Conservation (phyloP, 495 filamentous ascomycete genomes). For the Hyaloscypha variabilis region DNA sequence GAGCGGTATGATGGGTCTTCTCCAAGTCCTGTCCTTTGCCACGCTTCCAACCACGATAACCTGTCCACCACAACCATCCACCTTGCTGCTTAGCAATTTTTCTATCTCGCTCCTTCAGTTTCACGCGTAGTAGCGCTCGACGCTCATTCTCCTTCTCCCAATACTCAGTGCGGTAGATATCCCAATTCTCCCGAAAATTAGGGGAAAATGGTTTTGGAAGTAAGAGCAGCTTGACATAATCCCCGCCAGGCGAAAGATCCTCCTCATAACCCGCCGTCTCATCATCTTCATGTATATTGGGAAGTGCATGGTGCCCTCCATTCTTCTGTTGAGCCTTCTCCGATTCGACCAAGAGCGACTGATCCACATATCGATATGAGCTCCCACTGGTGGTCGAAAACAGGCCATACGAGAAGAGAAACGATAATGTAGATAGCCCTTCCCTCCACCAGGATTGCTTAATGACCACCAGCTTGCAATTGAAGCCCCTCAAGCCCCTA, state of each 20-base stretch:
- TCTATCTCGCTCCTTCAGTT: constrained; percentile 64
- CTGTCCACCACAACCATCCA: constrained; percentile 82
- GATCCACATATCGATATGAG: constrained; percentile 70
- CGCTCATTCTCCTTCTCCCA: constrained; percentile 97
- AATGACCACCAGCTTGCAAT: constrained; percentile 91
- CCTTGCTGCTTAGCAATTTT: constrained; percentile 66
- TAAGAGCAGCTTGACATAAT: constrained; percentile 87
- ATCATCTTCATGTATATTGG: constrained; percentile 33
- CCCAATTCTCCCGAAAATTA: constrained; percentile 97
- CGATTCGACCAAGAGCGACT: constrained; percentile 50
- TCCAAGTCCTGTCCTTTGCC: constrained; percentile 33
- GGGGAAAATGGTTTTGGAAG: constrained; percentile 94
- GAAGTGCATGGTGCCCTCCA: constrained; percentile 27
- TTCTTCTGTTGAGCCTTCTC: constrained; percentile 39
- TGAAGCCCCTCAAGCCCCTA: constrained; percentile 86
- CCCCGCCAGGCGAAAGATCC: constrained; percentile 84
- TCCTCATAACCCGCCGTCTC: constrained; percentile 64
- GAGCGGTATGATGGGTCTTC: constrained; percentile 36
- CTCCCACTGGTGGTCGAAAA: constrained; percentile 63
- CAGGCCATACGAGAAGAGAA: constrained; percentile 75
- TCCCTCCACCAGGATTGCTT: constrained; percentile 84
- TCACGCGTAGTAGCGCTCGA: constrained; percentile 69
- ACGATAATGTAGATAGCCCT: constrained; percentile 65
- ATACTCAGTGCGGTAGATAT: constrained; percentile 87
- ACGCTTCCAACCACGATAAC: constrained; percentile 63